A percentile compares a stretch with the other conserved stretches of the same genome.
phyloP scores from a whole-genome alignment of 345 rosid species.

The Linum trigynum region DNA sequence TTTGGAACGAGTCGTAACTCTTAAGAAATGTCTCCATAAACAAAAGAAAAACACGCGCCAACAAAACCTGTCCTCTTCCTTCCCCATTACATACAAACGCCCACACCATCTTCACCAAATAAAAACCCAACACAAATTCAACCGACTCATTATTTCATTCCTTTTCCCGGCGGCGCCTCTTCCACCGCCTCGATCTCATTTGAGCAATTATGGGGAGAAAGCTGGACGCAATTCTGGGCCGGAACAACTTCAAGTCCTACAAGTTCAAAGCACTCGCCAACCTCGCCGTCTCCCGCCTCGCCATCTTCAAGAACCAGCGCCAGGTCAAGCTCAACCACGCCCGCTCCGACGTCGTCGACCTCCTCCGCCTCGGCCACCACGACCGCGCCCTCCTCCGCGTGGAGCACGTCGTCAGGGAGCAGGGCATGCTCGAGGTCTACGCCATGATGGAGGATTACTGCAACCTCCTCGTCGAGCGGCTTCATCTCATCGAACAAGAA shows the following conservation, averaged over 20 bases:
- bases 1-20: background rate
- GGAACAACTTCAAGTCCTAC: conserved; percentile 40
- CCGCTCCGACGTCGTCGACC: conserved; percentile 64
- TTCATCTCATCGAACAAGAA: conserved; percentile 52
- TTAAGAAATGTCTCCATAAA: background rate
- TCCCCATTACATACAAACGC: background rate
- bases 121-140: too few relatives aligned
- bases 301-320: conserved; percentile 64
- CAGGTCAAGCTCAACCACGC: conserved; percentile 42
- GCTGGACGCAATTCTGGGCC: conserved; percentile 62
- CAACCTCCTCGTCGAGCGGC: conserved; percentile 51
- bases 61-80: background rate
- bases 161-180: background rate
- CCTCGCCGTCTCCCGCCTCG: conserved; percentile 61
- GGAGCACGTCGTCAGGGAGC: conserved; percentile 61
- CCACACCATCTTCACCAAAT: background rate
- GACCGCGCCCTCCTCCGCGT: conserved; percentile 74
- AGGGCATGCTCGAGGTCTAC: conserved; percentile 56
- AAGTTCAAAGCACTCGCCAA: conserved; percentile 53
- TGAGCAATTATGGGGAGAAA: conserved; percentile 66
- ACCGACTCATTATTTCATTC: background rate
- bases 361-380: conserved; percentile 61
- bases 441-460: conserved; percentile 53
- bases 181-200: background rate
- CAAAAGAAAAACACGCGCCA: background rate